A percentile compares a stretch with the other conserved stretches of the same genome.
These are phyloP conservation scores for Fusarium graminum DNA, from an alignment of 2,329 filamentous ascomycete genomes.

Conservation along the genomic window DNA sequence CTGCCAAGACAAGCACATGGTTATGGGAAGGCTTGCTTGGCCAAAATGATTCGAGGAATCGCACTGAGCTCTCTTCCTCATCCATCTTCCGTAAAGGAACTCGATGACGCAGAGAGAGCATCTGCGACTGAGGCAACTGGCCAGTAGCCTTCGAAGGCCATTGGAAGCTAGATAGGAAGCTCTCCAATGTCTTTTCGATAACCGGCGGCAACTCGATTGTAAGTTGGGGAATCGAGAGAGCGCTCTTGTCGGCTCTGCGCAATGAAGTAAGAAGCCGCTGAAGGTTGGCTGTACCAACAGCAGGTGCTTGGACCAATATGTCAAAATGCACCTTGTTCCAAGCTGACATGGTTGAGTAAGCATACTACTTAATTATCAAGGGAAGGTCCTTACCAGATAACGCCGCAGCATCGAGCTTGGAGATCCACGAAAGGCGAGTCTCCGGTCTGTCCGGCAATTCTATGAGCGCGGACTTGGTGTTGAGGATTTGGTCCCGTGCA, in stretches of 20 bases:
- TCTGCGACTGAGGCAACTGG: constrained; percentile 60
- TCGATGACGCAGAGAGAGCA: constrained; percentile 80
- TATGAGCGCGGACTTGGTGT: constrained; percentile 73
- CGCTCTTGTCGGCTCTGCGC: constrained; percentile 79
- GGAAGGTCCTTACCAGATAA: constrained; percentile 67
- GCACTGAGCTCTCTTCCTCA: constrained; percentile 78
- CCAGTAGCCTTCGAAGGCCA: constrained; percentile 70
- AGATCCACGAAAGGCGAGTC: constrained; percentile 80
- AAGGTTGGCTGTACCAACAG: constrained; percentile 78
- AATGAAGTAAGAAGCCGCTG: constrained; percentile 83
- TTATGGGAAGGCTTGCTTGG: constrained; percentile 71
- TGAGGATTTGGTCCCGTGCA: constrained; percentile 66
- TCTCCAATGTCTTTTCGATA: constrained; percentile 73
- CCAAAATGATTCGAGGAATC: constrained; percentile 90
- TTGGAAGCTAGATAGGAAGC: constrained; percentile 72
- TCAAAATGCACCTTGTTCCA: constrained; percentile 87
- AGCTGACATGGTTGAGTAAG: constrained; percentile 58
- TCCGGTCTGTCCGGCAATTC: constrained; percentile 75
- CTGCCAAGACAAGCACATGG: constrained; percentile 89
- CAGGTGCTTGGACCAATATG: constrained; percentile 82
- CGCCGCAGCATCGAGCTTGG: constrained; percentile 79
- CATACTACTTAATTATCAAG: constrained; percentile 29
- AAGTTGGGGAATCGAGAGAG: constrained; percentile 76
- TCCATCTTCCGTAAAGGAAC: constrained; percentile 71
- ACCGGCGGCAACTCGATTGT: constrained; percentile 85